phyloP scores from a whole-genome alignment of 1,139 yeast species.

The Saccharomycopsis hybrid region DNA sequence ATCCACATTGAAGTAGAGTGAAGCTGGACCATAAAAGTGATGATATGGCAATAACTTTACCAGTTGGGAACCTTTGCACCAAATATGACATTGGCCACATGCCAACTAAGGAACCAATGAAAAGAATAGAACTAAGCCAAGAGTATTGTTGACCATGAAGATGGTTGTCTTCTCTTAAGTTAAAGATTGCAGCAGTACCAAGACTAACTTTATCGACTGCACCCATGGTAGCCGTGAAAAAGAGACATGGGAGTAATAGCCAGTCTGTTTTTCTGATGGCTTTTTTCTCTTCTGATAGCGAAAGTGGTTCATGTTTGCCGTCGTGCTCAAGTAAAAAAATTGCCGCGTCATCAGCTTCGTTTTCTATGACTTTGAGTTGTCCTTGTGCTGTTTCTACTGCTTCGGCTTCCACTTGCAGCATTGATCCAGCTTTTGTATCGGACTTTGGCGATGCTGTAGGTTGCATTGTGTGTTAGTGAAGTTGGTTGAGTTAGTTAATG shows the following conservation, averaged over 20 bases:
- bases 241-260: conserved; percentile 33
- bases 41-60: conserved; percentile 30
- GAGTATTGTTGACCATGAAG: conserved; percentile 37
- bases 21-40: conserved; percentile 30
- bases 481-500: too few species aligned
- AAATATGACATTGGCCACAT: conserved; percentile 25
- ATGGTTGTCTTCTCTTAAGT: conserved; percentile 32
- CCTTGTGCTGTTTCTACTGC: too few species aligned
- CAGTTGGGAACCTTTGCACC: conserved; percentile 21
- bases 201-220: conserved; percentile 41
- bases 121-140: conserved; percentile 43
- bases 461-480: too few species aligned
- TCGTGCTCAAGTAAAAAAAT: conserved; percentile 24
- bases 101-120: conserved; percentile 38
- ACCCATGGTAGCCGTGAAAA: conserved; percentile 34
- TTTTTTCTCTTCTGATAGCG: conserved; percentile 28
- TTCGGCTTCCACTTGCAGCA: too few species aligned
- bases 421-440: too few species aligned
- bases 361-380: too few species aligned
- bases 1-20: conserved; percentile 28
- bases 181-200: conserved; percentile 41
- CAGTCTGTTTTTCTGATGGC: conserved; percentile 34
- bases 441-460: too few species aligned
- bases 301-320: conserved; percentile 26
- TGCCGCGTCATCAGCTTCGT: conserved; percentile 24